Base-by-base conservation (phyloP, 495 filamentous ascomycete genomes). In the Tricharina praecox region DNA sequence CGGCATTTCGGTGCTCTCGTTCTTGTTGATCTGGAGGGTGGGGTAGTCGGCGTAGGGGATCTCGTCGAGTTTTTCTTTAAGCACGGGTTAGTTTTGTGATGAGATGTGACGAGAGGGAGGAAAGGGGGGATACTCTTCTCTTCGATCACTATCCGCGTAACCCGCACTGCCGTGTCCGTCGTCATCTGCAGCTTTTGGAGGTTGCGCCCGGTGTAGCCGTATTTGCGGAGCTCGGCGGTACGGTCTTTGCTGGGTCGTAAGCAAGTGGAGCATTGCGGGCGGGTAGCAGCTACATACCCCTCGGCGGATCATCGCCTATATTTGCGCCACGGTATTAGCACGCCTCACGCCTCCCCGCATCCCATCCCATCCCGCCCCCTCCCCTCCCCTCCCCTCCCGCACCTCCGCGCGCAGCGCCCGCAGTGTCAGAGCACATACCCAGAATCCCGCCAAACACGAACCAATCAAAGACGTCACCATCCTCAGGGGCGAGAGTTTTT, bases 101-200 rank as follows among this genome's bases (percentile, higher is more conserved):
- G 48, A 13, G 9, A 37, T 37, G 16, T 32, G 28, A 7, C 7
- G 7, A 30, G 20, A 48, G 23, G 11, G 30, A 26, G 20, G 4
- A 5, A 44, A 23, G 45, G 23, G 36, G 40, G 34, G 15, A 15
- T 57, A 93, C 87, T 70, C 67, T 82, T 79, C 38, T 83, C 75
- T 51, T 93, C 79, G 8, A 87, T 73, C 13, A 96, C 80, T 60
- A 92, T 75, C 48, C 92, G 75, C 30, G 90, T 94, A 8, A 95
- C 90, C 49, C 90, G 71, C 26, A 93, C 90, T 0, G 90, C 90
- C 15, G 90, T 97, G 64, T 97, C 90, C 0, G 90, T 97, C 7
- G 90, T 96, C 90, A 97, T 96, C 64, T 97, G 90, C 54, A 86
- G 76, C 13, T 87, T 85, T 0, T 92, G 92, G 36, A 97, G 69